Conservation (phyloP, 495 filamentous ascomycete genomes). For the Aspergillus saccharolyticus region DNA sequence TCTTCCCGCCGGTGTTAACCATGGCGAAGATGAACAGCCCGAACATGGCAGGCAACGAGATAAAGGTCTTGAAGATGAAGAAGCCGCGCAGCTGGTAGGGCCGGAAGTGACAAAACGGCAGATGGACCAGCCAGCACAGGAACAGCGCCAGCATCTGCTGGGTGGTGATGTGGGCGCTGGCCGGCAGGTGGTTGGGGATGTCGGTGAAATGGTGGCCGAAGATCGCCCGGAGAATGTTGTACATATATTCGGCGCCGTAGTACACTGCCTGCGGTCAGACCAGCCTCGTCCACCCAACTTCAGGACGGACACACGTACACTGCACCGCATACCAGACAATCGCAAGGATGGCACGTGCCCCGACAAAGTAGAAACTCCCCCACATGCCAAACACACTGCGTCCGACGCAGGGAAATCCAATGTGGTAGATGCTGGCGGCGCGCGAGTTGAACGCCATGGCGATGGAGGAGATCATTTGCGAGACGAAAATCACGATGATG, state of each 20-base stretch:
- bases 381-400: conserved; percentile 57
- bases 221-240: conserved; percentile 55
- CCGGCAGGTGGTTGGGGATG: conserved; percentile 42
- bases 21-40: conserved; percentile 30
- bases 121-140: conserved; percentile 35
- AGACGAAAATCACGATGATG: conserved; percentile 40
- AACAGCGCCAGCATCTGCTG: conserved; percentile 55
- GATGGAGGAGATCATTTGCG: conserved; percentile 34
- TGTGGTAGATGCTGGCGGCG: conserved; percentile 33
- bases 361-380: conserved; percentile 53
- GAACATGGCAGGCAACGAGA: conserved; percentile 28
- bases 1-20: conserved; percentile 28
- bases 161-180: conserved; percentile 48
- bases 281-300: too few relatives aligned
- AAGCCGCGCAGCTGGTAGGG: conserved; percentile 27
- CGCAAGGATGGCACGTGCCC: conserved; percentile 52
- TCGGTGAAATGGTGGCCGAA: conserved; percentile 47
- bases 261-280: conserved; percentile 27
- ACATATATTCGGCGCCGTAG: conserved; percentile 51
- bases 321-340: conserved; percentile 62
- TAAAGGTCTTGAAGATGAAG: conserved; percentile 28
- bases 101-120: conserved; percentile 28
- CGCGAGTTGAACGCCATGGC: conserved; percentile 36
- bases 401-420: conserved; percentile 53
- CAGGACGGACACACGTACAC: conserved; percentile 23